phyloP scores from a whole-genome alignment of 495 filamentous ascomycete genomes.

The Tricharina praecox region DNA sequence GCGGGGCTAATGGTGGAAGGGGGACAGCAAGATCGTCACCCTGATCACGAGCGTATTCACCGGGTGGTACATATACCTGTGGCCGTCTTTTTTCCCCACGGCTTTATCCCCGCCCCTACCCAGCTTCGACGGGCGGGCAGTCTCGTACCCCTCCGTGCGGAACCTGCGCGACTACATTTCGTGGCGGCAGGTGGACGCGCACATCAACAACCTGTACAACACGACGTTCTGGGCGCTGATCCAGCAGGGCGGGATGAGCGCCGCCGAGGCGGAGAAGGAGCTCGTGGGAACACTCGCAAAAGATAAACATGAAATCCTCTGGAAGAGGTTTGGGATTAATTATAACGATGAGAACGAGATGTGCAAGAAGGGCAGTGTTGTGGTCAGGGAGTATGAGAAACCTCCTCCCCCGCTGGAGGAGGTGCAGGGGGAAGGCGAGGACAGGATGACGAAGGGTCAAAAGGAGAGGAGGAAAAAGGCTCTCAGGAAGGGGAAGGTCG shows the following conservation, averaged over 20 bases:
- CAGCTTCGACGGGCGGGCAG: constrained; percentile 80
- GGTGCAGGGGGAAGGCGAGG: constrained; percentile 17
- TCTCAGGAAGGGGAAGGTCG: constrained; percentile 47
- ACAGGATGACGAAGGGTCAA: constrained; percentile 60
- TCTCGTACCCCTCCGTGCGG: constrained; percentile 60
- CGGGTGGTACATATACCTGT: constrained; percentile 70
- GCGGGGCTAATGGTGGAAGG: too few relatives aligned
- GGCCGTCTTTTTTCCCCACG: constrained; percentile 55
- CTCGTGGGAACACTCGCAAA: constrained; percentile 66
- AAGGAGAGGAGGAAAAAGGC: constrained; percentile 57
- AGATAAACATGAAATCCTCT: constrained; percentile 94
- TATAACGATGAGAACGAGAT: constrained; percentile 93
- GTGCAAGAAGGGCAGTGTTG: constrained; percentile 79
- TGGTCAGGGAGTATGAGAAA: constrained; percentile 46
- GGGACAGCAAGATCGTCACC: constrained; percentile 61
- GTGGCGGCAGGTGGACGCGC: constrained; percentile 88
- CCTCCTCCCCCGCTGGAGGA: background rate
- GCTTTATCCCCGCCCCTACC: constrained; percentile 60
- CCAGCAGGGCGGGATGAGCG: constrained; percentile 53
- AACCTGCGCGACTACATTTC: constrained; percentile 88
- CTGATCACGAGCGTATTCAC: constrained; percentile 87
- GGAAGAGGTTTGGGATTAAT: constrained; percentile 75
- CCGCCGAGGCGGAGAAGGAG: constrained; percentile 58
- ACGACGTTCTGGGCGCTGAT: constrained; percentile 91
- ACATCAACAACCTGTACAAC: constrained; percentile 97